These are phyloP conservation scores for Larix kaempferi DNA, from an alignment of 75 land plant species.

Conservation along the genomic window DNA sequence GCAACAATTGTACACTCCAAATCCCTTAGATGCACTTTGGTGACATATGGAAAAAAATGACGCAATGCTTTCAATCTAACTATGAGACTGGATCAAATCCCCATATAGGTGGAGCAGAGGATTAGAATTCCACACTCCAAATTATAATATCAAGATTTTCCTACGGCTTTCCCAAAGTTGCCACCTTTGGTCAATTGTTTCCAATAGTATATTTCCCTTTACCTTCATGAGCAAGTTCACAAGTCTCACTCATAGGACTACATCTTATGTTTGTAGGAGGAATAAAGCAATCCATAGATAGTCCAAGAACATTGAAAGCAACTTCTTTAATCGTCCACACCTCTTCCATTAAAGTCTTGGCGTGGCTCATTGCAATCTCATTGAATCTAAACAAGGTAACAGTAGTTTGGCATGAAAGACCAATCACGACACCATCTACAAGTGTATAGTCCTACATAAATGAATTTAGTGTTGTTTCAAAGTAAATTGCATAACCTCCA, in stretches of 20 bases:
- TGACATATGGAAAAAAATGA: background rate
- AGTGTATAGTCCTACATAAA: conserved; percentile 32
- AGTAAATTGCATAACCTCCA: conserved; percentile 35
- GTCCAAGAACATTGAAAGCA: conserved; percentile 53
- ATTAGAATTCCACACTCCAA: conserved; percentile 36
- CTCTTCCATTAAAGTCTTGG: conserved; percentile 55
- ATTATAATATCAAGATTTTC: conserved; percentile 21
- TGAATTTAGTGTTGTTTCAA: conserved; percentile 40
- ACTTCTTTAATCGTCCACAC: conserved; percentile 55
- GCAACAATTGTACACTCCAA: background rate
- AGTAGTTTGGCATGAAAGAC: conserved; percentile 29
- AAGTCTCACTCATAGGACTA: too few relatives aligned
- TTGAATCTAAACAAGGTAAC: conserved; percentile 44
- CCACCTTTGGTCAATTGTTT: conserved; percentile 32
- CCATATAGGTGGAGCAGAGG: background rate
- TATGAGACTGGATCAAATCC: background rate
- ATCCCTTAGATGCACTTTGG: background rate
- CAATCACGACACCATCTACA: conserved; percentile 39
- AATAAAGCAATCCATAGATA: too few relatives aligned
- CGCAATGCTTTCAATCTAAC: background rate
- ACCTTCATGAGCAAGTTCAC: too few relatives aligned
- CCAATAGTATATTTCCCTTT: background rate
- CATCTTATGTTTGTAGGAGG: too few relatives aligned
- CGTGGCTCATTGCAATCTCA: conserved; percentile 36
- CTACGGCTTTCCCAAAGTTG: conserved; percentile 33